These are phyloP conservation scores for Colletotrichum caudatum DNA, from an alignment of 2,329 filamentous ascomycete species.

Conservation along the genomic window DNA sequence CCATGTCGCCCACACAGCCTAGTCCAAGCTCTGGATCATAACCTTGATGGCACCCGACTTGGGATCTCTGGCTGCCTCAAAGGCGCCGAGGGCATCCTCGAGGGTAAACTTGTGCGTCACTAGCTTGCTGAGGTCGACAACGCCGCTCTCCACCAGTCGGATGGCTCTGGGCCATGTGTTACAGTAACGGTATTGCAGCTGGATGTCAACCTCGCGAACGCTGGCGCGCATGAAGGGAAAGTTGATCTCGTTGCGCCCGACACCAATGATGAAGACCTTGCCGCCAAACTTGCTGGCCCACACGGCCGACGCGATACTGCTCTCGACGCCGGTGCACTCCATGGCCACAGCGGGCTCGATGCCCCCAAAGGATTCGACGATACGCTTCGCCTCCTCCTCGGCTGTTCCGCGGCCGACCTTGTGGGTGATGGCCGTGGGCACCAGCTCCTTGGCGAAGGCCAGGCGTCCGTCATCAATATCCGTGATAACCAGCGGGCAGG, in stretches of 20 bases:
- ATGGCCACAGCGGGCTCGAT: constrained; percentile 85
- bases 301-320: constrained; percentile 85
- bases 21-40: constrained; percentile 82
- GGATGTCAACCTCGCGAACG: constrained; percentile 91
- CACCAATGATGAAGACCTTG: constrained; percentile 96
- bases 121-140: constrained; percentile 83
- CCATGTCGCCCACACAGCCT: constrained; percentile 38
- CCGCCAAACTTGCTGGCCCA: constrained; percentile 95
- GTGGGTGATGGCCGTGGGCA: constrained; percentile 83
- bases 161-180: constrained; percentile 98
- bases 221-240: constrained; percentile 95
- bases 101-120: constrained; percentile 90
- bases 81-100: constrained; percentile 90
- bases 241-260: constrained; percentile 94
- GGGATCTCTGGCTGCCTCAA: constrained; percentile 87
- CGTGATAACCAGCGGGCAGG: constrained; percentile 91
- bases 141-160: constrained; percentile 83
- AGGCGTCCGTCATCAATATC: constrained; percentile 92
- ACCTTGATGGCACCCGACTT: constrained; percentile 98
- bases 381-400: constrained; percentile 79
- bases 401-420: constrained; percentile 75
- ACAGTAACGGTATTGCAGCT: constrained; percentile 96
- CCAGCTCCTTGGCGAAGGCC: constrained; percentile 85
- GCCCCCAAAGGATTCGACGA: constrained; percentile 76
- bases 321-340: constrained; percentile 96